phyloP scores from a whole-genome alignment of 164 flowering plant genomes.

The Berberis vulgaris region DNA sequence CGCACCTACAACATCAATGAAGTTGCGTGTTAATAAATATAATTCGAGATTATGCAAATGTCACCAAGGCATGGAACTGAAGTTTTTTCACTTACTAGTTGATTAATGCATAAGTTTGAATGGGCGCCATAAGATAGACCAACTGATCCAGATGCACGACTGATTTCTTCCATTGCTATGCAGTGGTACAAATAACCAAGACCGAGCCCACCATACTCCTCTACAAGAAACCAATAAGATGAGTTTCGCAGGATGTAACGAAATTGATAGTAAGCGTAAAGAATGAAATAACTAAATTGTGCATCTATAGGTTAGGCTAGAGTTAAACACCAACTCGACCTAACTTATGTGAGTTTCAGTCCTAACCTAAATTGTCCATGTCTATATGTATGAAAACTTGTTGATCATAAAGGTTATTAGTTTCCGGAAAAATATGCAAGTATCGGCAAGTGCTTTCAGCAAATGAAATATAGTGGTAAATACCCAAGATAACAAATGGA shows the following conservation, averaged over 20 bases:
- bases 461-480: too few species aligned
- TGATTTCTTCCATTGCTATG: constrained; percentile 95
- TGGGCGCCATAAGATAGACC: constrained; percentile 97
- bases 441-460: too few species aligned
- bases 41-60: neutral
- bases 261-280: neutral
- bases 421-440: too few species aligned
- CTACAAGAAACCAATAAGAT: constrained; percentile 29
- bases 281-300: too few species aligned
- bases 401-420: too few species aligned
- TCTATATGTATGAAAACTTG: too few species aligned
- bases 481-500: too few species aligned
- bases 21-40: neutral
- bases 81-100: constrained; percentile 49
- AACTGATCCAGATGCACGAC: constrained; percentile 97
- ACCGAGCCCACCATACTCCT: constrained; percentile 99
- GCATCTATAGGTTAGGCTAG: too few species aligned
- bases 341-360: too few species aligned
- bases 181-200: constrained; percentile 98
- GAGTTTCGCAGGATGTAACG: neutral
- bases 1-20: constrained; percentile 53
- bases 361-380: too few species aligned
- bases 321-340: too few species aligned
- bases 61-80: constrained; percentile 1
- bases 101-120: constrained; percentile 91